Evolutionary conservation across 805 yeast species (phyloP).

Genomic region (Tetrapisispora namnaoensis): DNA sequence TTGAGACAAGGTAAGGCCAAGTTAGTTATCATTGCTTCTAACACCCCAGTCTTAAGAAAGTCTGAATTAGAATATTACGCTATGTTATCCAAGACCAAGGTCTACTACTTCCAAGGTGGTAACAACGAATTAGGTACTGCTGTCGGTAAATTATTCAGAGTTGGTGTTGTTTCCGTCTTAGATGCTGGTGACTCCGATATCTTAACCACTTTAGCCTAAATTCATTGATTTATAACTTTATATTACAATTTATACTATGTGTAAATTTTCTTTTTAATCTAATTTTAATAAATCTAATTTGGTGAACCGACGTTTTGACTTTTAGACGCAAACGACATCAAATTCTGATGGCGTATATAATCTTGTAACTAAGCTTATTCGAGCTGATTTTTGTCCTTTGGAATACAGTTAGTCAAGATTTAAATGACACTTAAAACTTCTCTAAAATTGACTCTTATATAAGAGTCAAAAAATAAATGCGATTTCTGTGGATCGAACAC

Average conservation of each 20-base stretch:
- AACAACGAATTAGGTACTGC: constrained; percentile 99
- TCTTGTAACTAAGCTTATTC: no score
- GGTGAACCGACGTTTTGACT: background rate
- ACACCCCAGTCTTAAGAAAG: constrained; percentile 99
- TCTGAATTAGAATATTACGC: constrained; percentile 99
- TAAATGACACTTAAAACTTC: no score
- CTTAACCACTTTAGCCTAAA: constrained; percentile 50
- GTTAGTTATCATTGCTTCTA: constrained; percentile 94
- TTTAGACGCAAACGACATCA: no score
- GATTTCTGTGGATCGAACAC: constrained; percentile 79
- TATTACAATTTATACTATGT: constrained; percentile 1
- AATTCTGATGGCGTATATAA: no score
- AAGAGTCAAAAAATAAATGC: no score
- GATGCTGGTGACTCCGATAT: constrained; percentile 99
- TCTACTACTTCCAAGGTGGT: constrained; percentile 99
- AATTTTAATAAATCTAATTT: constrained; percentile 1
- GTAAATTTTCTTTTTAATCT: constrained; percentile 1
- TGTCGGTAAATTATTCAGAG: constrained; percentile 99
- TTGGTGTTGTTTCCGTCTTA: constrained; percentile 89
- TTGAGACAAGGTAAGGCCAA: constrained; percentile 98
- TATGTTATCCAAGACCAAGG: constrained; percentile 95
- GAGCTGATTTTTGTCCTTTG: no score
- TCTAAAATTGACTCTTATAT: no score
- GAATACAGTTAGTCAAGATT: no score
- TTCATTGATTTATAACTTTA: constrained; percentile 9